These are phyloP conservation scores for Fusarium lateritium DNA, from an alignment of 2,329 filamentous ascomycete species.

Conservation along the genomic window DNA sequence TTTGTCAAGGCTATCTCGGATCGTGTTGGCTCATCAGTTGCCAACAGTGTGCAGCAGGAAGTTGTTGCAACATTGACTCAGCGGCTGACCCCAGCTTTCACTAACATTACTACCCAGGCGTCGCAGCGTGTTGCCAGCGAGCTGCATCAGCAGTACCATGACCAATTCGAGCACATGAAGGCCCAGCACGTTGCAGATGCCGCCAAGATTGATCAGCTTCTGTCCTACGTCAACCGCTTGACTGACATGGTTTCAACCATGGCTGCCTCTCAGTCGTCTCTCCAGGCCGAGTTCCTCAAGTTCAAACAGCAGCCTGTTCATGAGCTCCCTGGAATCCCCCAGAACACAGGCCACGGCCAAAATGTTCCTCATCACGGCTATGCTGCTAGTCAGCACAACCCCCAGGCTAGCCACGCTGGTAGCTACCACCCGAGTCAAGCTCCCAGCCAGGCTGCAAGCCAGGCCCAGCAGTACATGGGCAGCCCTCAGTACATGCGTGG, in stretches of 20 bases:
- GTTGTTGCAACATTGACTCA: conserved; percentile 73
- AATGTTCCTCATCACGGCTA: conserved; percentile 51
- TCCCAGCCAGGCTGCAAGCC: conserved; percentile 53
- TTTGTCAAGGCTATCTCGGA: conserved; percentile 79
- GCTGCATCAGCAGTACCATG: conserved; percentile 73
- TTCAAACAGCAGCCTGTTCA: conserved; percentile 66
- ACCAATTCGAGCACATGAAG: conserved; percentile 66
- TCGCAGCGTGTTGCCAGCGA: conserved; percentile 78
- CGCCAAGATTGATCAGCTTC: conserved; percentile 81
- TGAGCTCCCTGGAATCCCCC: conserved; percentile 57
- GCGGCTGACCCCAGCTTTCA: conserved; percentile 76
- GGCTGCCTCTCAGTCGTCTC: conserved; percentile 76
- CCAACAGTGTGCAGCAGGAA: conserved; percentile 78
- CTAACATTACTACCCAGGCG: conserved; percentile 74
- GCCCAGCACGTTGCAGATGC: conserved; percentile 66
- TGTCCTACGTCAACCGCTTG: conserved; percentile 75
- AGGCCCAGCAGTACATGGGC: conserved; percentile 53
- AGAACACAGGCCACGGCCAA: conserved; percentile 41
- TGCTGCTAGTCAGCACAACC: conserved; percentile 40
- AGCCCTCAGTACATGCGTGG: conserved; percentile 57
- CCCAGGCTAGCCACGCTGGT: conserved; percentile 51
- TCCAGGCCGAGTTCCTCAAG: conserved; percentile 76
- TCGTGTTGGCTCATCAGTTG: conserved; percentile 76
- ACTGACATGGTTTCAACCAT: conserved; percentile 79
- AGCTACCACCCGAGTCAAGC: conserved; percentile 55